Evolutionary conservation across 2,329 filamentous ascomycete species (phyloP).

Genomic region (Colletotrichum aenigma): DNA sequence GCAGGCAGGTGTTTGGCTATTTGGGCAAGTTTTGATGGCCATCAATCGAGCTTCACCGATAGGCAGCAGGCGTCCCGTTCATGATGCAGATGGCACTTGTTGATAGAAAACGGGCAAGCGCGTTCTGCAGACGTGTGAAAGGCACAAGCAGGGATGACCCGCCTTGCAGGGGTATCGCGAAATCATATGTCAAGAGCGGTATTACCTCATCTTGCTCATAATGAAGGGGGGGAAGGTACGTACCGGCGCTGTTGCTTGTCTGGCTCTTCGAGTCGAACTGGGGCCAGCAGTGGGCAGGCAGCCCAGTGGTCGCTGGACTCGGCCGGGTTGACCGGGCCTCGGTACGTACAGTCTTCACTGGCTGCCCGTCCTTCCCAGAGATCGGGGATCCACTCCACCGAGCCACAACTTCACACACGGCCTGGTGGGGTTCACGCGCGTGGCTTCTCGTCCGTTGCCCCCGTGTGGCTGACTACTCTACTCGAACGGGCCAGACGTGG

Average conservation of each 20-base stretch:
- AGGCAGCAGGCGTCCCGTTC: neutral
- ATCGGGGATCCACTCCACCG: conserved; percentile 4
- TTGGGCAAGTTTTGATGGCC: neutral
- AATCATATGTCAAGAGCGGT: conserved; percentile 11
- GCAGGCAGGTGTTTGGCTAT: neutral
- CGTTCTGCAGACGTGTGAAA: conserved; percentile 1
- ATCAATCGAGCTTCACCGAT: neutral
- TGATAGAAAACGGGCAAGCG: conserved; percentile 8
- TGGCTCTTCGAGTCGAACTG: neutral
- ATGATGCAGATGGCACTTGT: neutral
- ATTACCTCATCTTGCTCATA: conserved; percentile 8
- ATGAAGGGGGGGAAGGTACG: neutral
- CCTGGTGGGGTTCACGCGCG: neutral
- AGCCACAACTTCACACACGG: conserved; percentile 13
- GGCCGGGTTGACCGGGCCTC: conserved; percentile 12
- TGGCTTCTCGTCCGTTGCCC: neutral
- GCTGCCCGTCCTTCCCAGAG: neutral
- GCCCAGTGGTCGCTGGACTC: neutral
- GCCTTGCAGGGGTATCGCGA: conserved; percentile 1
- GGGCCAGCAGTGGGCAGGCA: neutral
- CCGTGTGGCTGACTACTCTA: neutral
- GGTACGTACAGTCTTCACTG: conserved; percentile 11
- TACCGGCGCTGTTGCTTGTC: neutral
- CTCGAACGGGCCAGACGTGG: neutral
- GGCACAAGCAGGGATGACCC: conserved; percentile 17